These are phyloP conservation scores for Pezicula neosporulosa DNA, from an alignment of 2,329 filamentous ascomycete species.

Conservation along the genomic window DNA sequence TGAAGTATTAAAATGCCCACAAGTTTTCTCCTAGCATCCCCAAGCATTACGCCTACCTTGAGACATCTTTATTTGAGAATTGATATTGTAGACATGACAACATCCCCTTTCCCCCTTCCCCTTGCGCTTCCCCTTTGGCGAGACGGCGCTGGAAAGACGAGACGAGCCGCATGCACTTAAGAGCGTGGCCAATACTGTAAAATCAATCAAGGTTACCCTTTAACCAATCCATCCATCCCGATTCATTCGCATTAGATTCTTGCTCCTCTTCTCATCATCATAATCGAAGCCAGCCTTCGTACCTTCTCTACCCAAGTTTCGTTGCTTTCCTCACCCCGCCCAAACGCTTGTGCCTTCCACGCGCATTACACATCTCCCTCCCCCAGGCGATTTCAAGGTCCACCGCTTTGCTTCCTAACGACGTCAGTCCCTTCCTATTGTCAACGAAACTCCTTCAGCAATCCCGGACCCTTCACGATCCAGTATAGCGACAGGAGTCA, in stretches of 20 bases:
- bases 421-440: background rate
- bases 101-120: background rate
- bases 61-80: no score
- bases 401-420: background rate
- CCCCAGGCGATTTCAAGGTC: background rate
- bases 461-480: background rate
- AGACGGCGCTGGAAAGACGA: background rate
- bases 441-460: background rate
- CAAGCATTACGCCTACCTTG: no score
- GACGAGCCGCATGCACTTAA: background rate
- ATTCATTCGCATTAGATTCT: no score
- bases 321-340: background rate
- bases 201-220: background rate
- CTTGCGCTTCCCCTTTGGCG: background rate
- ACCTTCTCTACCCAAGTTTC: background rate
- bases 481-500: background rate
- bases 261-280: background rate
- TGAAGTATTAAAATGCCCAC: no score
- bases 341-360: no score
- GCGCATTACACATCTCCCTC: no score
- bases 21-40: no score
- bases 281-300: background rate
- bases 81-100: no score
- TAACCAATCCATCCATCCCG: background rate
- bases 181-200: background rate